These are phyloP conservation scores for Boletus edulis DNA, from an alignment of 768 basidiomycete species.

Conservation along the genomic window DNA sequence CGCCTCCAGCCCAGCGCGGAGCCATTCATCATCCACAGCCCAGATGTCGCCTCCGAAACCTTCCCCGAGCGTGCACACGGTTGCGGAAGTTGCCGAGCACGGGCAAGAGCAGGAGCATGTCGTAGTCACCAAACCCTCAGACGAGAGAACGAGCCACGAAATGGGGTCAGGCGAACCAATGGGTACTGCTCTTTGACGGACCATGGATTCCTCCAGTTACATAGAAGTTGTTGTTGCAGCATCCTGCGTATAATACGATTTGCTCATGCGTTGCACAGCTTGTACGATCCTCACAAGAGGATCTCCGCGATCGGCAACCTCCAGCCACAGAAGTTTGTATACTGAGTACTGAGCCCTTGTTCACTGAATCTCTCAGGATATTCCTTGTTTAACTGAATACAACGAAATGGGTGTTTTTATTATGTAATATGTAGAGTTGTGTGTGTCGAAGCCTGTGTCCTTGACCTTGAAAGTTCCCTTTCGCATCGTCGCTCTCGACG, in stretches of 20 bases:
- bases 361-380: background rate
- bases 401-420: conserved; percentile 5
- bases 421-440: conserved; percentile 19
- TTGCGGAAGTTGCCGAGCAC: conserved; percentile 26
- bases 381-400: background rate
- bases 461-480: conserved; percentile 14
- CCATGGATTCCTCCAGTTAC: background rate
- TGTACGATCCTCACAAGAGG: too few relatives aligned
- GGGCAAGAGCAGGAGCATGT: conserved; percentile 15
- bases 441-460: background rate
- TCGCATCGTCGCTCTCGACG: conserved; percentile 11
- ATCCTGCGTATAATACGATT: background rate
- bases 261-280: background rate
- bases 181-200: conserved; percentile 31
- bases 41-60: conserved; percentile 13
- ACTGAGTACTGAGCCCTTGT: too few relatives aligned
- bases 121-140: background rate
- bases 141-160: conserved; percentile 13
- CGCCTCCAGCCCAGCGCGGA: conserved; percentile 7
- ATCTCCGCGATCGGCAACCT: too few relatives aligned
- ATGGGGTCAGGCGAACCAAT: conserved; percentile 15
- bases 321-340: too few relatives aligned
- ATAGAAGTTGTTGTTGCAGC: background rate
- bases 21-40: background rate
- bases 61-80: conserved; percentile 22